Percentiles rank a stretch among this genome's conserved stretches.
Evolutionary conservation across 1,284 basidiomycete genomes (phyloP).

Genomic region (Rhodofomes roseus): DNA sequence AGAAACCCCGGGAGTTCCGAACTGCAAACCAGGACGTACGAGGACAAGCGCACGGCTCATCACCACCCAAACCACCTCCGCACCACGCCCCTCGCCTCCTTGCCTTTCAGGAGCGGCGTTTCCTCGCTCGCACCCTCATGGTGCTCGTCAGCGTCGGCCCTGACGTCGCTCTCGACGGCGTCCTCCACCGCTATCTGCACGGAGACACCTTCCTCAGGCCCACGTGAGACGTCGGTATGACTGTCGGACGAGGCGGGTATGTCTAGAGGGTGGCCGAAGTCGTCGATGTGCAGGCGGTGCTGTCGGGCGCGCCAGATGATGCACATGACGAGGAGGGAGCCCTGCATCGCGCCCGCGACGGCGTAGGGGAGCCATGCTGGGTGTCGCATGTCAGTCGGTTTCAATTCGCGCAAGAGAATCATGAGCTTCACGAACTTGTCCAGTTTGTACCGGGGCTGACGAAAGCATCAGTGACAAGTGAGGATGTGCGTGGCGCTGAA

Average conservation of each 20-base stretch:
- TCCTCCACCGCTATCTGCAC: slow-evolving; percentile 19
- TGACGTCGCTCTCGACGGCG: slow-evolving; percentile 20
- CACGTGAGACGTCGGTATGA: too few relatives aligned
- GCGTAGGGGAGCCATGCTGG: slow-evolving; percentile 83
- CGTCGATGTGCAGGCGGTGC: slow-evolving; percentile 77
- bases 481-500: slow-evolving; percentile 1
- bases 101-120: slow-evolving; percentile 21
- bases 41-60: not conserved
- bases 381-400: not conserved
- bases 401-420: not conserved
- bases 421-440: slow-evolving; percentile 58
- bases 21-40: too few relatives aligned
- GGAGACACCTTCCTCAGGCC: slow-evolving; percentile 8
- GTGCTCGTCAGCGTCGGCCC: not conserved
- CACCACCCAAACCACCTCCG: not conserved
- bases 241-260: slow-evolving; percentile 20
- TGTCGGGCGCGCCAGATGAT: slow-evolving; percentile 79
- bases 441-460: slow-evolving; percentile 76
- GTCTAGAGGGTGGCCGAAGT: slow-evolving; percentile 76
- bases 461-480: not conserved
- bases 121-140: slow-evolving; percentile 12
- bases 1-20: too few relatives aligned
- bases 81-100: not conserved
- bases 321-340: slow-evolving; percentile 77
- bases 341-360: slow-evolving; percentile 86